Evolutionary conservation across 495 filamentous ascomycete species (phyloP), one percentile per base, ranked within the genome.

Genomic region (Penicillium alfredii): DNA sequence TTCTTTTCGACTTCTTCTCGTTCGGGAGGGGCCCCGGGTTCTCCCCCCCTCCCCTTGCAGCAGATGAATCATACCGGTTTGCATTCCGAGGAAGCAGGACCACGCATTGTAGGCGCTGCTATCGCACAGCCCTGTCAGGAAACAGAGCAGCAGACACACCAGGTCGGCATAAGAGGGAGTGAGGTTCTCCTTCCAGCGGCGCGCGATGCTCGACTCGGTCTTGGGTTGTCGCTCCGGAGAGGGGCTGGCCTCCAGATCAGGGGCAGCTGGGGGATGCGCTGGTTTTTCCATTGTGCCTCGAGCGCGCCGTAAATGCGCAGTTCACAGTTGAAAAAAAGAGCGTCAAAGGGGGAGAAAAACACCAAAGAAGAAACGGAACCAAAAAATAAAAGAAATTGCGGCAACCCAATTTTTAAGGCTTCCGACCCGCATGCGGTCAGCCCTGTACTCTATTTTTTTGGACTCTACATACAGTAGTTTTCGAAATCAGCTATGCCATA

Each of bases 1-100:
- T n/a, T n/a, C n/a, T n/a, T n/a, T n/a, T n/a, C n/a, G n/a, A n/a
- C n/a, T n/a, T n/a, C n/a, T n/a, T n/a, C 44, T 25, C 65, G 66
- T 16, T 12, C 37, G 29, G 9, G 13, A 9, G 28, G 19, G 17
- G 8, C 9, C n/a, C n/a, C n/a, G n/a, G n/a, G n/a, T n/a, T n/a
- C n/a, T n/a, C n/a, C n/a, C n/a, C n/a, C n/a, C n/a, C n/a, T n/a
- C n/a, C n/a, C n/a, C n/a, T n/a, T n/a, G 30, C n/a, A 71, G 45
- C 57, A 63, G 63, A 39, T 69, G 61, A 24, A 53, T 71, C 53
- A 68, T 77, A 46, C 77, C 77, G 1, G 77, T 80, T 49, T 81
- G 77, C 76, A 80, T 80, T 25, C 71, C 74, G 29, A 78, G 58
- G 52, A 81, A 81, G 40, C 72, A 76, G 16, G 66, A 68, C 61